Conservation (phyloP, 352 stramenopile species). For the Saprolegnia parasitica region DNA sequence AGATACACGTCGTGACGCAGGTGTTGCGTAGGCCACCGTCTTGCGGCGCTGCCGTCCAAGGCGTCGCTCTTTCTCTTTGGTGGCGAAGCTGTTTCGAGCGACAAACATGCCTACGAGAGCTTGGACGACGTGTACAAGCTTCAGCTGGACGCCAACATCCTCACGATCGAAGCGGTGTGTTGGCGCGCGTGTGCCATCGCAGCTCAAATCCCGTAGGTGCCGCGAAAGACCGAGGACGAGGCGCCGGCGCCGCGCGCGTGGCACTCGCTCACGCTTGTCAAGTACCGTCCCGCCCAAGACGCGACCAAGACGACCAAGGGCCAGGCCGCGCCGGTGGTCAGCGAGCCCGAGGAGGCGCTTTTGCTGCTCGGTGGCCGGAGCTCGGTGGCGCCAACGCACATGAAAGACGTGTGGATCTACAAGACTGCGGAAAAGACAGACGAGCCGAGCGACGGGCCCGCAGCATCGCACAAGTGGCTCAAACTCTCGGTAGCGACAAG, state of each 20-base stretch:
- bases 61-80: constrained; percentile 50
- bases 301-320: constrained; percentile 4
- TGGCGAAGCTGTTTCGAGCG: constrained; percentile 37
- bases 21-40: constrained; percentile 5
- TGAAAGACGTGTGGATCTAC: constrained; percentile 25
- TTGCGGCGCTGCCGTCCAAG: constrained; percentile 37
- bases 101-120: constrained; percentile 30
- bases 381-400: background rate
- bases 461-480: constrained; percentile 8
- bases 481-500: constrained; percentile 3
- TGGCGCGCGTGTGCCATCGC: no score
- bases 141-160: background rate
- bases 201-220: no score
- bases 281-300: constrained; percentile 18
- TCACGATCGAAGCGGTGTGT: background rate
- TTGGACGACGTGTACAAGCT: constrained; percentile 5
- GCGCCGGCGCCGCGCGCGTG: constrained; percentile 7
- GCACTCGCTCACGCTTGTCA: constrained; percentile 23
- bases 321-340: background rate
- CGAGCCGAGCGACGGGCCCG: background rate
- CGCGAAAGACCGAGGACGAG: constrained; percentile 9
- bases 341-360: constrained; percentile 14
- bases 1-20: background rate
- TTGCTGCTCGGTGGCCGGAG: constrained; percentile 17
- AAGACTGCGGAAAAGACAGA: constrained; percentile 4